Conservation (phyloP, 768 basidiomycete genomes). For the Russula sp. region DNA sequence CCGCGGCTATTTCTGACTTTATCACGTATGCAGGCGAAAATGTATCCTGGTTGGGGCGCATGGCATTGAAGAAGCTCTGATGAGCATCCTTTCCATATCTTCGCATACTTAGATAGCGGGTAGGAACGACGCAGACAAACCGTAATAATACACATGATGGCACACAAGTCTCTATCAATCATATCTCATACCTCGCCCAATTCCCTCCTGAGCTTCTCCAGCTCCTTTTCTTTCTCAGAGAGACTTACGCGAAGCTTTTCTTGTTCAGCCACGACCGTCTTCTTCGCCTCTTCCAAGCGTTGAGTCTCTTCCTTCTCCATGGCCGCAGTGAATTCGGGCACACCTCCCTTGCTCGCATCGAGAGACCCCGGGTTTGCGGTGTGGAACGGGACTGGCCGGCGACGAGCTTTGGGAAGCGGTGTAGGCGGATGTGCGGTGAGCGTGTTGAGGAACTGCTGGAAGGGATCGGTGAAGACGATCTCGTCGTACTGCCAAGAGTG, state of each 20-base stretch:
- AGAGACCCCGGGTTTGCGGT: constrained; percentile 47
- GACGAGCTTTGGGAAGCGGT: constrained; percentile 58
- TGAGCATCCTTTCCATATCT: neutral
- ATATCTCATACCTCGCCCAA: constrained; percentile 24
- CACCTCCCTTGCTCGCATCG: constrained; percentile 56
- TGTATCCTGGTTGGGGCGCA: constrained; percentile 91
- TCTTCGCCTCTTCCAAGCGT: constrained; percentile 69
- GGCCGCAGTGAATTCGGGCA: constrained; percentile 76
- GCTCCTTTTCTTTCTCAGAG: constrained; percentile 78
- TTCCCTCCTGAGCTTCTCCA: constrained; percentile 61
- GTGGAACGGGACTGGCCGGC: constrained; percentile 67
- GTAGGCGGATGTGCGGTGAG: constrained; percentile 82
- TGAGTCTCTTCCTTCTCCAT: constrained; percentile 90
- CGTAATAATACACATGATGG: constrained; percentile 8
- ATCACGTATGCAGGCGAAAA: constrained; percentile 51
- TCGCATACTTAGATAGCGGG: neutral
- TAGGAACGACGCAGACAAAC: neutral
- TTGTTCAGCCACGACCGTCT: constrained; percentile 66
- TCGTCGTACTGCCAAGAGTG: constrained; percentile 99
- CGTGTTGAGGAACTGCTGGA: constrained; percentile 74
- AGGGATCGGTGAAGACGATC: constrained; percentile 93
- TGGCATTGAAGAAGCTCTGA: constrained; percentile 47
- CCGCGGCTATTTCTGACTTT: constrained; percentile 21
- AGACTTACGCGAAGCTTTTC: constrained; percentile 63
- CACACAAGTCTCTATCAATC: neutral